Conservation (phyloP, 1,284 basidiomycete genomes). For the Trichosporon asahii region DNA sequence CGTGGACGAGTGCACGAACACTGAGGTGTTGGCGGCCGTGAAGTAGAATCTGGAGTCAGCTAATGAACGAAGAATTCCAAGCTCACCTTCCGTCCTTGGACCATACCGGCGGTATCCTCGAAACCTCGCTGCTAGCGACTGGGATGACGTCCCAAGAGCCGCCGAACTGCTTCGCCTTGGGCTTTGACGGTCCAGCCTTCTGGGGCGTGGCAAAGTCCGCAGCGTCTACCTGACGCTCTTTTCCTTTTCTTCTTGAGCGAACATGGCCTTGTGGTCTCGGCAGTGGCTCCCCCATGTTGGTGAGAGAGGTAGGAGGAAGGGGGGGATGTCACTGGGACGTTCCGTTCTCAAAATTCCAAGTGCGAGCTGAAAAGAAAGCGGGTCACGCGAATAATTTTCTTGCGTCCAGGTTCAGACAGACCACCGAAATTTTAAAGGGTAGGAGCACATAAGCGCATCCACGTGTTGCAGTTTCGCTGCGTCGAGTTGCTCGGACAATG, state of each 20-base stretch:
- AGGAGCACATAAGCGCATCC: neutral
- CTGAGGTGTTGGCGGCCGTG: conserved; percentile 67
- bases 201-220: neutral
- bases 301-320: conserved; percentile 16
- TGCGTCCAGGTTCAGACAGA: neutral
- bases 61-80: neutral
- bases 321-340: conserved; percentile 7
- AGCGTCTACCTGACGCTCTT: conserved; percentile 23
- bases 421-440: conserved; percentile 13
- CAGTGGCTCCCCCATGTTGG: conserved; percentile 24
- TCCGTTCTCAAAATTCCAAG: conserved; percentile 8
- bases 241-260: conserved; percentile 25
- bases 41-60: conserved; percentile 72
- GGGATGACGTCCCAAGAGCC: conserved; percentile 41
- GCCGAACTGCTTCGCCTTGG: conserved; percentile 15
- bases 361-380: conserved; percentile 10
- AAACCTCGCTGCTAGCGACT: conserved; percentile 67
- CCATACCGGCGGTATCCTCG: conserved; percentile 67
- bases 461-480: conserved; percentile 17
- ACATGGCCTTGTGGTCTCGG: conserved; percentile 9
- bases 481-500: conserved; percentile 7
- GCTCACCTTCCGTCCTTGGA: conserved; percentile 80
- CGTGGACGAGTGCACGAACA: conserved; percentile 74
- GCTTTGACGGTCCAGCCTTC: conserved; percentile 18
- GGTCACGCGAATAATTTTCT: neutral